Evolutionary conservation across 73 alveolate species (phyloP).

Genomic region (Tetrahymena malaccensis): DNA sequence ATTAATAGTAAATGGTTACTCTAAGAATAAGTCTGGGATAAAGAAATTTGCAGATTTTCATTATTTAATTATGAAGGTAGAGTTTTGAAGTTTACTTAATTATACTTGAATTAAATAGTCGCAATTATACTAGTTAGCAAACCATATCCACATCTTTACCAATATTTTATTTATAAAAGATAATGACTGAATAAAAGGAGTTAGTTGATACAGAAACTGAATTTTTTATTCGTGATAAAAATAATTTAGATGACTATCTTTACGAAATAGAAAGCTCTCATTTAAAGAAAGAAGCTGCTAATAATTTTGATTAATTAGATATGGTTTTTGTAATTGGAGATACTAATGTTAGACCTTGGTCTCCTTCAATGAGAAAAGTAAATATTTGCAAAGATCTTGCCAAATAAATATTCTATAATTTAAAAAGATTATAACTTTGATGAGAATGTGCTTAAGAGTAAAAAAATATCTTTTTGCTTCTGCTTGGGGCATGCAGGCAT

Average conservation of each 20-base stretch:
- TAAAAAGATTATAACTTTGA: constrained; percentile 2
- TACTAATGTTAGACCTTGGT: constrained; percentile 41
- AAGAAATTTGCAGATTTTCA: neutral
- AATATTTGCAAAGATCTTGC: neutral
- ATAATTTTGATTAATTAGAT: constrained; percentile 34
- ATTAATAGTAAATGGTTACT: neutral
- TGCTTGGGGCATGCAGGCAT: constrained; percentile 27
- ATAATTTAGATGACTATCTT: constrained; percentile 25
- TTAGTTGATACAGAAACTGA: constrained; percentile 42
- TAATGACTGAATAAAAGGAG: constrained; percentile 30
- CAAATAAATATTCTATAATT: neutral
- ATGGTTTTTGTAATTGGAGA: constrained; percentile 36
- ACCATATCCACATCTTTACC: neutral
- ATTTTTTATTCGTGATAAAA: constrained; percentile 30
- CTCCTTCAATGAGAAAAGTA: constrained; percentile 17
- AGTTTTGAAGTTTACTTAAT: neutral
- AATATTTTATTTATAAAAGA: neutral
- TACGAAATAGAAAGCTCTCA: constrained; percentile 38
- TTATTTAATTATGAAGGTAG: neutral
- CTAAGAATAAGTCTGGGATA: neutral
- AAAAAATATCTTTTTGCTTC: constrained; percentile 23
- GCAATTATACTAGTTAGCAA: neutral
- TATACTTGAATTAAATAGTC: neutral
- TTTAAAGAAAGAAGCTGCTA: constrained; percentile 36
- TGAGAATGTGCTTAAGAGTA: constrained; percentile 33